These are phyloP conservation scores for Dendrocalamus latiflorus DNA, from an alignment of 202 grass and related monocot genomes.

Conservation along the genomic window DNA sequence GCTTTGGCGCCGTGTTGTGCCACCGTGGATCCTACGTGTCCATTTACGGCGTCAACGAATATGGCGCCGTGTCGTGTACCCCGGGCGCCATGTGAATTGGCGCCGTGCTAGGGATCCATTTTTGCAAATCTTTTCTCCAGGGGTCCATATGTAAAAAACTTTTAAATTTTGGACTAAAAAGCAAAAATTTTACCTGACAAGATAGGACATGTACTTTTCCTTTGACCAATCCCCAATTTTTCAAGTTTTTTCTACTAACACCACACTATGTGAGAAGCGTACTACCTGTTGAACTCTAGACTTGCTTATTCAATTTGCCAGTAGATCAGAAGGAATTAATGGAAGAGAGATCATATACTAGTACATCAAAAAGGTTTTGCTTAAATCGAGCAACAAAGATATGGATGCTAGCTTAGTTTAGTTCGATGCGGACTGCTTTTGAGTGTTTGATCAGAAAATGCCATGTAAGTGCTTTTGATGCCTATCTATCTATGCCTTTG, in stretches of 20 bases:
- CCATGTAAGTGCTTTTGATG: constrained; percentile 41
- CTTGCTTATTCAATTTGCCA: neutral
- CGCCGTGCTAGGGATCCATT: too few relatives aligned
- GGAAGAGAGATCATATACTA: neutral
- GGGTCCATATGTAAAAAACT: too few relatives aligned
- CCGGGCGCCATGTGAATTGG: too few relatives aligned
- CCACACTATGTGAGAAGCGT: neutral
- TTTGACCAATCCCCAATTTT: neutral
- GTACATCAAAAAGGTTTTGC: too few relatives aligned
- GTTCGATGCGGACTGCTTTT: constrained; percentile 3
- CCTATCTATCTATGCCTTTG: neutral
- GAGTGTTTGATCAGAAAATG: constrained; percentile 30
- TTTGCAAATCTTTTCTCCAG: too few relatives aligned
- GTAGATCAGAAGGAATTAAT: neutral
- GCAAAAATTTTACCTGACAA: too few relatives aligned
- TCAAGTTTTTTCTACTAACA: neutral
- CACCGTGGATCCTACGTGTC: too few relatives aligned
- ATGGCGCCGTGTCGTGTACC: too few relatives aligned
- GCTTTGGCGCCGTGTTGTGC: too few relatives aligned
- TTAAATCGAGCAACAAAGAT: neutral
- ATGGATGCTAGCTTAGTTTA: neutral
- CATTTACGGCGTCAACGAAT: too few relatives aligned
- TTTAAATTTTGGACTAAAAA: too few relatives aligned
- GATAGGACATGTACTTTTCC: neutral
- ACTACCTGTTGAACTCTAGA: neutral